A percentile compares a stretch with the other conserved stretches of the same genome.
Conservation (phyloP, 352 stramenopile species). For the Nothophytophthora sp. region DNA sequence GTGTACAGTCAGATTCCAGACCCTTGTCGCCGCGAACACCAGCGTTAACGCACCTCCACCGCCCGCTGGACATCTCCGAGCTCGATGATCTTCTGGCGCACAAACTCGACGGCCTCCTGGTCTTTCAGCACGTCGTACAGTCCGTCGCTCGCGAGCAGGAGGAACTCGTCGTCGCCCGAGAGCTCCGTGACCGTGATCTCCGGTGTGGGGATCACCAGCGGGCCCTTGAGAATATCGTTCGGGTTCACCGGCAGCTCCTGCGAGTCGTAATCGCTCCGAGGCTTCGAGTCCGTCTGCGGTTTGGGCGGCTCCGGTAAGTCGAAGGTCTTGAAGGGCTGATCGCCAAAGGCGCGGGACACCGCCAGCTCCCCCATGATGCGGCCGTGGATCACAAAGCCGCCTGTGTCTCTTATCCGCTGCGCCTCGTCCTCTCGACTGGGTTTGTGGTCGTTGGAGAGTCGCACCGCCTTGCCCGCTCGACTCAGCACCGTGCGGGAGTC, state of each 20-base stretch:
- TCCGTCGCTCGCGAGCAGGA: slow-evolving; percentile 79
- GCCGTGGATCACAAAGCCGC: slow-evolving; percentile 87
- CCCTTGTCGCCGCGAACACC: background rate
- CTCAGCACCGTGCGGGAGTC: slow-evolving; percentile 96
- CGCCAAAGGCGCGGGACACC: slow-evolving; percentile 83
- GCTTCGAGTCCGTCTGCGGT: slow-evolving; percentile 42
- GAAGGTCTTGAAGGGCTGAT: slow-evolving; percentile 97
- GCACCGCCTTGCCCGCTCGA: slow-evolving; percentile 80
- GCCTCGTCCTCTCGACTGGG: slow-evolving; percentile 92
- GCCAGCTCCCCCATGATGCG: slow-evolving; percentile 94
- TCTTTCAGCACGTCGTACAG: slow-evolving; percentile 86
- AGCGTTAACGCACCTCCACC: slow-evolving; percentile 52
- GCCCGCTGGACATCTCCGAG: slow-evolving; percentile 76
- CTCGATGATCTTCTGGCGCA: slow-evolving; percentile 70
- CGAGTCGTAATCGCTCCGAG: slow-evolving; percentile 71
- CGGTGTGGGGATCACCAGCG: slow-evolving; percentile 77
- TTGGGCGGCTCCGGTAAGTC: slow-evolving; percentile 54
- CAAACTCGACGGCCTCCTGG: slow-evolving; percentile 79
- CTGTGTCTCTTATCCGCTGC: slow-evolving; percentile 93
- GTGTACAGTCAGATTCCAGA: background rate
- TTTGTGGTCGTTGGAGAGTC: slow-evolving; percentile 97
- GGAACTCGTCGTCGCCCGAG: slow-evolving; percentile 76
- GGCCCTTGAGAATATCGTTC: slow-evolving; percentile 85
- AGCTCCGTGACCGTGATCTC: slow-evolving; percentile 77
- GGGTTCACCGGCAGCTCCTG: slow-evolving; percentile 81